Evolutionary conservation across 116 monocot species (phyloP), one percentile per base, ranked within the genome.

Genomic region (Posidonia oceanica): DNA sequence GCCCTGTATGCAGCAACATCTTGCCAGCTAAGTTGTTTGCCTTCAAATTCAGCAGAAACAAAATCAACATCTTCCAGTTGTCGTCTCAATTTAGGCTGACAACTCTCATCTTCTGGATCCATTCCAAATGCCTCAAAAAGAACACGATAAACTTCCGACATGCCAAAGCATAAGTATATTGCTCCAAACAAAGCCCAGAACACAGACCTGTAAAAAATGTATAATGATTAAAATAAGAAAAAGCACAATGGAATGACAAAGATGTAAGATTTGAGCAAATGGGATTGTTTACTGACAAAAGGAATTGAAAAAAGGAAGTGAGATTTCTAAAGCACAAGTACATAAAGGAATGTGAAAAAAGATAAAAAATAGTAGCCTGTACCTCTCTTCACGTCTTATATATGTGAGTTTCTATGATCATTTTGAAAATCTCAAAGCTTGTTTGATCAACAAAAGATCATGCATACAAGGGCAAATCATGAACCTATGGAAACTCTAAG

Each of bases 161-260:
- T 86, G n/a, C 96, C 96, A 82, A 87, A 96, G 69, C 96, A 96
- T 15, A 96, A 71, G 80, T 88, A 96, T 70, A 96, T 96, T 15
- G 92, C 92, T 77, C 92, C 96, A 85, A 96, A 96, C 59, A 96
- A 62, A 70, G 96, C 96, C 89, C 88, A 91, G 61, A 96, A 91
- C 63, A 96, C 96, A 72, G 83, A 87, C 70, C 96, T 96, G 70
- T 54, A 3, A 40, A 22, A 54, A 55, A 57, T 6, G 3, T 14
- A 36, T 36, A 7, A 64, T 10, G 66, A 37, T 54, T 38, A 22
- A 77, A 16, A 51, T 36, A 80, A n/a, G 22, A 89, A 42, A 78
- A 17, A 39, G 15, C 7, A 64, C 12, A 17, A 18, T 52, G 14
- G 52, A 36, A 4, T n/a, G 11, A 64, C 7, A 5, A 63, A 36